Percentiles rank a stretch among this genome's conserved stretches.
These are phyloP conservation scores for Zea luxurians DNA, from an alignment of 176 grass and related monocot genomes.

Conservation along the genomic window DNA sequence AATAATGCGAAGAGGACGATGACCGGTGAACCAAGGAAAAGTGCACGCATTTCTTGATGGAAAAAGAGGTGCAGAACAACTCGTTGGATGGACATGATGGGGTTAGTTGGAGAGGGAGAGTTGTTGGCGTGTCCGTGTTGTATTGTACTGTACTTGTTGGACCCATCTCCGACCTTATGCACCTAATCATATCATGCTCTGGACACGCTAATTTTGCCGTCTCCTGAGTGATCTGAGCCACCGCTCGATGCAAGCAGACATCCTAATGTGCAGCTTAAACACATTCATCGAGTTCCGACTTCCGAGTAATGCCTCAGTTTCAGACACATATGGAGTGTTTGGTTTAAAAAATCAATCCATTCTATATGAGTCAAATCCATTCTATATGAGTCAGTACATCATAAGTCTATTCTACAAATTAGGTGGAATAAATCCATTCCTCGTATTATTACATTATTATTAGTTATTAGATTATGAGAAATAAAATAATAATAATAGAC, in stretches of 20 bases:
- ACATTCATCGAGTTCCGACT: too few species aligned
- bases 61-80: background rate
- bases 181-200: background rate
- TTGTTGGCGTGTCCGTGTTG: background rate
- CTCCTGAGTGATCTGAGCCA: too few species aligned
- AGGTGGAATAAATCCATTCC: too few species aligned
- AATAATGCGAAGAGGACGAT: background rate
- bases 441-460: too few species aligned
- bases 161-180: background rate
- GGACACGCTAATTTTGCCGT: background rate
- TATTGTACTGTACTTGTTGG: background rate
- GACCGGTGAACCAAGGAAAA: background rate
- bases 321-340: background rate
- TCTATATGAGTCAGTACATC: too few species aligned
- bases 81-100: background rate
- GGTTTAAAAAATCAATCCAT: too few species aligned
- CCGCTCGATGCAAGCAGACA: too few species aligned
- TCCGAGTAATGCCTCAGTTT: background rate
- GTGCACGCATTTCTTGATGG: background rate
- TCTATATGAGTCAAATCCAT: too few species aligned
- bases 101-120: background rate
- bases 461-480: too few species aligned
- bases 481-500: too few species aligned
- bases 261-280: too few species aligned
- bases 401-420: too few species aligned